Base-by-base conservation (phyloP, 192 early-diverging fungal species). In the Geranomyces variabilis region DNA sequence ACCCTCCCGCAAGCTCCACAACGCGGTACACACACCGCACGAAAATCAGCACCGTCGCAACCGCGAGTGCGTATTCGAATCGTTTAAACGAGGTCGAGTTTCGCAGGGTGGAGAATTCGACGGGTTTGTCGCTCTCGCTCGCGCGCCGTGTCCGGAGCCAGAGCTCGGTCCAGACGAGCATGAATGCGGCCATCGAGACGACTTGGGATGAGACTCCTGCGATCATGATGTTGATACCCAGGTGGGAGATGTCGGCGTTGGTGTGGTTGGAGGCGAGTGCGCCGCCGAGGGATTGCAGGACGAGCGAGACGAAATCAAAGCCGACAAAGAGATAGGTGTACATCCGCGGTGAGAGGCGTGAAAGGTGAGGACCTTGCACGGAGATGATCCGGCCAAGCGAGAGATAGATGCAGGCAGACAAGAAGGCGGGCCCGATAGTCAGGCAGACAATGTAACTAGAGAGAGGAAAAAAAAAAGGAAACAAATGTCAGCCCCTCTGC, bases 221-320 rank as follows among this genome's bases (percentile, higher is more conserved):
- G 21, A 64, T 64, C 63, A 64, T 64, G 63, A 64, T 64, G 28
- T 64, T 41, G 21, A 64, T 13, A 13, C 63, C 63, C 34, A 45
- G 15, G 1, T 64, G 4, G 63, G 14, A n/a, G 41, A 24, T n/a
- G n/a, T 64, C 17, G 15, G 15, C 14, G 44, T 41, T 22, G 63
- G 34, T 22, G 21, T 17, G 34, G 9, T 17, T 21, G 15, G 63
- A 64, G 7, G 63, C 63, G 41, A 64, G 33, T 13, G 63, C 63
- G 34, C 63, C 63, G 21, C 63, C 63, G 41, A 22, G 5, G 34
- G 63, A 64, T 29, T 64, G 63, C 6, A 64, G 63, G 41, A 64
- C 43, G n/a, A 64, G 44, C 6, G 63, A 41, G 21, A 45, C 28
- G 21, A 64, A 29, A 44, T 64, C 63, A 29, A 30, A 64, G 12